Conservation (phyloP, 1,139 yeast genomes). For the Meyerozyma sp. region DNA sequence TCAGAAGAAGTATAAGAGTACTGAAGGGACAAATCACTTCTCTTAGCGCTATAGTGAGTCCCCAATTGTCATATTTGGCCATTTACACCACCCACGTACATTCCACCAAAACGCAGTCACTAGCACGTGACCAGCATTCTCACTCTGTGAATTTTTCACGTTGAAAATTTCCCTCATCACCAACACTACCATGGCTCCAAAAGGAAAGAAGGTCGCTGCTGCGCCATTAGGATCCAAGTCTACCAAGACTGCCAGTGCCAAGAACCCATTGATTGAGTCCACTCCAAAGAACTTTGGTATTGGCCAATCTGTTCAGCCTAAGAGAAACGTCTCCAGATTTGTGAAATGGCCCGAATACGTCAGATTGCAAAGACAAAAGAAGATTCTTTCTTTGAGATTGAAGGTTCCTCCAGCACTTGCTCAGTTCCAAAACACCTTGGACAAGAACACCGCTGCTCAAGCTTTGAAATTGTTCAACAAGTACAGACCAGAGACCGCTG, state of each 20-base stretch:
- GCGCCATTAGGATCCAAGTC: slow-evolving; percentile 65
- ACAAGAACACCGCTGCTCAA: slow-evolving; percentile 97
- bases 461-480: slow-evolving; percentile 95
- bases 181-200: slow-evolving; percentile 4
- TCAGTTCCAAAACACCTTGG: slow-evolving; percentile 86
- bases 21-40: neutral
- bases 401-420: slow-evolving; percentile 12
- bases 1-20: neutral
- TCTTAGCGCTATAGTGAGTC: neutral
- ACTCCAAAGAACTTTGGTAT: slow-evolving; percentile 94
- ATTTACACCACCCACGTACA: neutral
- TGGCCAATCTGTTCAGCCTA: slow-evolving; percentile 93
- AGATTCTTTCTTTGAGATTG: slow-evolving; percentile 15
- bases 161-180: slow-evolving; percentile 5
- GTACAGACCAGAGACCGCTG: slow-evolving; percentile 95
- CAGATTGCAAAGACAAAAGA: slow-evolving; percentile 40
- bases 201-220: slow-evolving; percentile 77
- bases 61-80: no score
- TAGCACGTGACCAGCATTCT: slow-evolving; percentile 1
- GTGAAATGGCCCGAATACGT: slow-evolving; percentile 99
- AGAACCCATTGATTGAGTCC: slow-evolving; percentile 79
- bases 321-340: slow-evolving; percentile 91
- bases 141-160: neutral
- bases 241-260: slow-evolving; percentile 31
- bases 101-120: slow-evolving; percentile 1